Evolutionary conservation across 331 rosid species (phyloP).

Genomic region (Acacia concinna): DNA sequence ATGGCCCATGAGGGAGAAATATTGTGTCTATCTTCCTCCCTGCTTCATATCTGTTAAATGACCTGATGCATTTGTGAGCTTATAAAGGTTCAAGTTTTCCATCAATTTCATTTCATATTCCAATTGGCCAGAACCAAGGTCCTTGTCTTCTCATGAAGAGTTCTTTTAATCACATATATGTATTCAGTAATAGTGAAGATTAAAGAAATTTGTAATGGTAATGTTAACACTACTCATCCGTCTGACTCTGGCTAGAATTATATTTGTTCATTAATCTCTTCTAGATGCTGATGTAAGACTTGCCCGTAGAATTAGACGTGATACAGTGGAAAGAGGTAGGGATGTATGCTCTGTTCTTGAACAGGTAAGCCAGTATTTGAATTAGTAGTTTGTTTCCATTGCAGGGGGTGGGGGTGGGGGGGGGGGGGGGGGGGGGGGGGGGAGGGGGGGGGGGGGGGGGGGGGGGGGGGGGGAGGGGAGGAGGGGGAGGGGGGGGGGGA

Average conservation of each 20-base stretch:
- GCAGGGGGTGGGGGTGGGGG: no score
- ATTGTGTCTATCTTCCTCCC: neutral
- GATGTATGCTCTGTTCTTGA: slow-evolving; percentile 95
- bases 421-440: no score
- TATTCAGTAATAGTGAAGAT: neutral
- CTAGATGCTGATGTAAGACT: slow-evolving; percentile 99
- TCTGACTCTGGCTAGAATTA: slow-evolving; percentile 16
- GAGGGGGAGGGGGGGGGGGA: no score
- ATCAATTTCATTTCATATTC: neutral
- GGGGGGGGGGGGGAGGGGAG: no score
- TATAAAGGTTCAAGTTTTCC: neutral
- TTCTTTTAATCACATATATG: neutral
- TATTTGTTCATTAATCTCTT: slow-evolving; percentile 34
- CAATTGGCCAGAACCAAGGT: neutral
- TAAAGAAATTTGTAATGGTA: neutral
- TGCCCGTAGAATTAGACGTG: slow-evolving; percentile 98
- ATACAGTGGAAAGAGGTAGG: slow-evolving; percentile 95
- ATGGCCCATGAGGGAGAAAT: neutral
- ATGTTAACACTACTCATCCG: neutral
- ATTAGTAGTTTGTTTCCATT: neutral
- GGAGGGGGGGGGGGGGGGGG: no score
- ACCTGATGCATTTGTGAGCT: neutral
- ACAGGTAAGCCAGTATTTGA: slow-evolving; percentile 47
- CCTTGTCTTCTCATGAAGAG: neutral
- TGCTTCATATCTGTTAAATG: neutral